phyloP scores from a whole-genome alignment of 179 eudicot genomes.

The Silene noctiflora region DNA sequence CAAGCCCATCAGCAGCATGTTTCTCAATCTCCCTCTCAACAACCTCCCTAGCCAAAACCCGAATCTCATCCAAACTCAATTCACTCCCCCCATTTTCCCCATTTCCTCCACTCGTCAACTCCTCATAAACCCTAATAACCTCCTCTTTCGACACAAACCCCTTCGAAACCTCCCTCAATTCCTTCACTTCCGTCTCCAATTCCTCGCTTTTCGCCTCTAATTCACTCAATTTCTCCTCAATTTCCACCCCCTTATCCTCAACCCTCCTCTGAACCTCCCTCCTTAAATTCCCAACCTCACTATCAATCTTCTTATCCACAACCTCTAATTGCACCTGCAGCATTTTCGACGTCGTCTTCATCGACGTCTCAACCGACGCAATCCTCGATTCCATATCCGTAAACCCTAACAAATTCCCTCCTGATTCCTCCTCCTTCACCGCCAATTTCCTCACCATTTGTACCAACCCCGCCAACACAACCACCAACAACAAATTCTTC shows the following conservation, averaged over 20 bases:
- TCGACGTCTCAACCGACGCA: constrained; percentile 49
- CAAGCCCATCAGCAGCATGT: constrained; percentile 90
- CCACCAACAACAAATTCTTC: constrained; percentile 59
- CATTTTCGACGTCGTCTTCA: constrained; percentile 55
- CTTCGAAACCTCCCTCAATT: constrained; percentile 25
- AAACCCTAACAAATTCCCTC: constrained; percentile 30
- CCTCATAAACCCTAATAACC: constrained; percentile 44
- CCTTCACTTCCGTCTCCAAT: constrained; percentile 47
- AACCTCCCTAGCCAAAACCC: constrained; percentile 58
- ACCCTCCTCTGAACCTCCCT: constrained; percentile 43
- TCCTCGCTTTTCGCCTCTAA: constrained; percentile 36
- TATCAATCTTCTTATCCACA: constrained; percentile 54
- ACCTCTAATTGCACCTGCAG: constrained; percentile 72
- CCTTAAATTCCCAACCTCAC: constrained; percentile 40
- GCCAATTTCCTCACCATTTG: constrained; percentile 58
- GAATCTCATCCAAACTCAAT: constrained; percentile 55
- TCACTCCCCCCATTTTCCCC: constrained; percentile 31
- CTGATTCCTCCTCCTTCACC: constrained; percentile 21
- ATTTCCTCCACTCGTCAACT: constrained; percentile 40
- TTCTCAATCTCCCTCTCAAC: constrained; percentile 71
- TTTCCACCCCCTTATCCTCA: constrained; percentile 39
- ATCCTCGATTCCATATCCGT: constrained; percentile 58
- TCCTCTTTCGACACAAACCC: constrained; percentile 55
- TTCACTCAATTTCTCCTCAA: constrained; percentile 36
- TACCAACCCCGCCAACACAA: constrained; percentile 48